Percentiles rank a stretch among this genome's conserved stretches.
These are phyloP conservation scores for Termitomyces sp. DNA, from an alignment of 768 basidiomycete species.

Conservation along the genomic window DNA sequence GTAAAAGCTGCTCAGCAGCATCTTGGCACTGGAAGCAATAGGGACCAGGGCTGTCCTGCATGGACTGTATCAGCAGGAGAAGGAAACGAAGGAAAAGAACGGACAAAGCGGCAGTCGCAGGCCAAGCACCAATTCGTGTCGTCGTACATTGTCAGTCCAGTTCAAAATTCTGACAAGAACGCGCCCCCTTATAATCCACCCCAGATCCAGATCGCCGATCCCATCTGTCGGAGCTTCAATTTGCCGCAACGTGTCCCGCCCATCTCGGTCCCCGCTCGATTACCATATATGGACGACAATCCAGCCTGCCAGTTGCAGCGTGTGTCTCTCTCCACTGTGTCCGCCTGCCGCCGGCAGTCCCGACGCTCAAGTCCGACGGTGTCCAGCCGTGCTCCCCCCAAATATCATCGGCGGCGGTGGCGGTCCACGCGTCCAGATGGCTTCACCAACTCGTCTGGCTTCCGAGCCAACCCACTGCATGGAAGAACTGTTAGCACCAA, in stretches of 20 bases:
- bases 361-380: neutral
- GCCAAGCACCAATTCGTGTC: conserved; percentile 70
- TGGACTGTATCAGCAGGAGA: neutral
- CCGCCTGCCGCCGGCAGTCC: neutral
- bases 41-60: conserved; percentile 26
- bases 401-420: neutral
- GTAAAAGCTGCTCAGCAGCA: conserved; percentile 14
- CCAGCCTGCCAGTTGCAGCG: neutral
- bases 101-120: conserved; percentile 54
- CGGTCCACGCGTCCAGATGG: neutral
- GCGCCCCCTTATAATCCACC: conserved; percentile 6
- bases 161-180: neutral
- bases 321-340: neutral
- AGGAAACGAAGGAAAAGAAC: conserved; percentile 18
- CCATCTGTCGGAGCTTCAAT: conserved; percentile 2
- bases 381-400: neutral
- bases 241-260: conserved; percentile 5
- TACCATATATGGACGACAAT: neutral
- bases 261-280: conserved; percentile 16
- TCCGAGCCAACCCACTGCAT: neutral
- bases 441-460: neutral
- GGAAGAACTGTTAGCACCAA: neutral
- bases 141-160: conserved; percentile 28
- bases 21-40: conserved; percentile 50
- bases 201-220: conserved; percentile 2